Evolutionary conservation across 2,329 filamentous ascomycete genomes (phyloP), one percentile per base, ranked within the genome.

Genomic region (Lanzia echinophila): DNA sequence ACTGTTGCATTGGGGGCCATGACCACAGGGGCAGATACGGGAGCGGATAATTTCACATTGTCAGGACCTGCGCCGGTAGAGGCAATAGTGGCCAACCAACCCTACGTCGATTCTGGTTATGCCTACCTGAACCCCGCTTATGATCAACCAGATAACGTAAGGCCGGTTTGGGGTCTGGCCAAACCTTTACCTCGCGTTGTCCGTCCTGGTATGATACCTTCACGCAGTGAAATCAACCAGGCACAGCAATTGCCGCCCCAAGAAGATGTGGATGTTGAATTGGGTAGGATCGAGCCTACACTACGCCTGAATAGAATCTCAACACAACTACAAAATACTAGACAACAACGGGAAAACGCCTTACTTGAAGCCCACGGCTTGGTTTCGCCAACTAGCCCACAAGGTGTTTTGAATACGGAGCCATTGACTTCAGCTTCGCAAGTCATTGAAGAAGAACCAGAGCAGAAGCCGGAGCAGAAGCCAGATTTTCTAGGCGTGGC

Each of bases 181-280:
- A 76, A 78, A 59, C 77, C 78, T 6, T 62, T 80, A 24, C 77
- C 78, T 32, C 76, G 76, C 57, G 77, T 79, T 0, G 70, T 80
- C 50, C 70, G 78, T 36, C 69, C 73, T 19, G 77, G 77, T 11
- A 80, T 79, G 77, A 71, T 78, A 1, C 75, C 75, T 0, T 72
- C 72, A 0, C 65, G 66, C 53, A 68, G 70, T 38, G 69, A 74
- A 56, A 52, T 73, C 15, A 69, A 65, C 36, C 59, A 69, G 0
- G 66, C 69, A 38, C 60, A 50, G 11, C 65, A 8, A 28, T 62
- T 66, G 24, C 12, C 41, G 31, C 0, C 63, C 65, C 15, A 64
- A 71, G 33, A 68, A 67, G 68, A 72, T 41, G 67, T 71, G 60
- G 67, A 76, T 61, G 57, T 72, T 34, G 70, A 76, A 59, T 64